Evolutionary conservation across 108 stramenopile species (phyloP).

Genomic region (Chaetoceros muelleri): DNA sequence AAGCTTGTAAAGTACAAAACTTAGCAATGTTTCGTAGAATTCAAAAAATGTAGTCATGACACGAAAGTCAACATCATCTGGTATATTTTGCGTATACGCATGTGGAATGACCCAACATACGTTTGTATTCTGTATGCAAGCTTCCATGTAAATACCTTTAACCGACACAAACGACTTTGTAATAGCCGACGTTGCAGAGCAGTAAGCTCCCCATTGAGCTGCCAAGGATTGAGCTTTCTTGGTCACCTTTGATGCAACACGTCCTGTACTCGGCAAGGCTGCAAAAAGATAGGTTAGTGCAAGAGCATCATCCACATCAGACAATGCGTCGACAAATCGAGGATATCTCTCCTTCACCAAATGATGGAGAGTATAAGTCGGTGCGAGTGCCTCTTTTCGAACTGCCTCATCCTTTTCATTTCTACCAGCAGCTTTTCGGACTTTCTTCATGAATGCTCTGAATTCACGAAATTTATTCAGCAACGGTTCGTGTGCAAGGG

Average conservation of each 20-base stretch:
- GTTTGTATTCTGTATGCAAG: constrained; percentile 54
- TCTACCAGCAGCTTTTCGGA: constrained; percentile 64
- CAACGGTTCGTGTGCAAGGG: constrained; percentile 94
- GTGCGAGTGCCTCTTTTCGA: constrained; percentile 64
- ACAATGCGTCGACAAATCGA: constrained; percentile 90
- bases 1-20: constrained; percentile 94
- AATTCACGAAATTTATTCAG: constrained; percentile 95
- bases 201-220: constrained; percentile 91
- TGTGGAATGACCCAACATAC: constrained; percentile 95
- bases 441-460: constrained; percentile 92
- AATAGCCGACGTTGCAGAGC: constrained; percentile 70
- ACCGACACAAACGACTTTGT: constrained; percentile 95
- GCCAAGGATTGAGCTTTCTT: constrained; percentile 72
- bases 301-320: constrained; percentile 96
- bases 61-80: constrained; percentile 92
- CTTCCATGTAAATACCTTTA: constrained; percentile 96
- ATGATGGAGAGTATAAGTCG: constrained; percentile 90
- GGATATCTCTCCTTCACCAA: constrained; percentile 98
- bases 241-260: constrained; percentile 68
- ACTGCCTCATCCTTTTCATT: constrained; percentile 84
- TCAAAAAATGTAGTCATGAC: constrained; percentile 99
- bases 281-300: constrained; percentile 91
- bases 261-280: constrained; percentile 67
- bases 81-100: constrained; percentile 88
- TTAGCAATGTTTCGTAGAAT: constrained; percentile 92